These are phyloP conservation scores for Fusarium buharicum DNA, from an alignment of 2,329 filamentous ascomycete genomes.

Conservation along the genomic window DNA sequence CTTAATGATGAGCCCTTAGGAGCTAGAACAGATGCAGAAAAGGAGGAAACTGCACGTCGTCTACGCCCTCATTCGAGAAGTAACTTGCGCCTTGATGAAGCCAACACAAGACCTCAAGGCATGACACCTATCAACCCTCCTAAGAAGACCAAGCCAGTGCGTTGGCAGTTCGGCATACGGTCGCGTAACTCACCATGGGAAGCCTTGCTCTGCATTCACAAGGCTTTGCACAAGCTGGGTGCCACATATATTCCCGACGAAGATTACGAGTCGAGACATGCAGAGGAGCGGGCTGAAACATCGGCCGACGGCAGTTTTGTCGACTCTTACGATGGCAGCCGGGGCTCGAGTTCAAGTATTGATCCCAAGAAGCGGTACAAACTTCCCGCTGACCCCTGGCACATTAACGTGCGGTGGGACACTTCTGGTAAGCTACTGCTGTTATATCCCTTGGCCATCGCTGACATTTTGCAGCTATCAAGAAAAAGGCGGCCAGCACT, in stretches of 20 bases:
- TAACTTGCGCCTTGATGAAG: slow-evolving; percentile 74
- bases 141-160: slow-evolving; percentile 82
- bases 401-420: slow-evolving; percentile 88
- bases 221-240: slow-evolving; percentile 86
- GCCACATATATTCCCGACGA: slow-evolving; percentile 85
- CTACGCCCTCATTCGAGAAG: slow-evolving; percentile 87
- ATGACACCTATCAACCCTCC: slow-evolving; percentile 71
- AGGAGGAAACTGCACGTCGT: slow-evolving; percentile 81
- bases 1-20: slow-evolving; percentile 60
- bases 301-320: slow-evolving; percentile 55
- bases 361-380: slow-evolving; percentile 74
- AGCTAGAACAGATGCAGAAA: slow-evolving; percentile 74
- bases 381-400: slow-evolving; percentile 94
- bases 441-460: background rate
- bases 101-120: slow-evolving; percentile 66
- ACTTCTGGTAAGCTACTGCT: slow-evolving; percentile 73
- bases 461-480: slow-evolving; percentile 46
- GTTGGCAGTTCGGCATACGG: slow-evolving; percentile 98
- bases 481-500: slow-evolving; percentile 41
- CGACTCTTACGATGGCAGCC: slow-evolving; percentile 52
- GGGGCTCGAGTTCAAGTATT: slow-evolving; percentile 54
- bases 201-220: slow-evolving; percentile 94
- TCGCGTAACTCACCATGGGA: slow-evolving; percentile 94
- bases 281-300: slow-evolving; percentile 53
- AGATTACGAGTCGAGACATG: slow-evolving; percentile 62